These are phyloP conservation scores for Selenicereus undatus DNA, from an alignment of 148 eudicot species.

Conservation along the genomic window DNA sequence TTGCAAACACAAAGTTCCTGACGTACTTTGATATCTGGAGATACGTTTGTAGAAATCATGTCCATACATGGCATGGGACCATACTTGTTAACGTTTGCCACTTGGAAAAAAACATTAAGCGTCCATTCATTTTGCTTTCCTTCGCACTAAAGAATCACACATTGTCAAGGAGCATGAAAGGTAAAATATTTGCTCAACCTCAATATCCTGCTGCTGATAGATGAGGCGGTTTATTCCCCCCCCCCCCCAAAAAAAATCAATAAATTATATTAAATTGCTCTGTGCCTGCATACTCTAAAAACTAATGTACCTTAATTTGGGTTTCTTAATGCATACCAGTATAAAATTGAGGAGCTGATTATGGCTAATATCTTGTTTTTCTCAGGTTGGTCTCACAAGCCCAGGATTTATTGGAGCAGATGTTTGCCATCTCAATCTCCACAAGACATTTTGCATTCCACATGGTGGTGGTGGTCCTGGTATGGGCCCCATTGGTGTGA, in stretches of 20 bases:
- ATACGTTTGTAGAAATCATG: too few relatives aligned
- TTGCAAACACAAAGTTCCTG: too few relatives aligned
- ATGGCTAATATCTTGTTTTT: not conserved
- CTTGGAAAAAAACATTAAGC: too few relatives aligned
- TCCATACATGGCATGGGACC: too few relatives aligned
- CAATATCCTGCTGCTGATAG: not conserved
- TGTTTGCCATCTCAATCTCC: constrained; percentile 99
- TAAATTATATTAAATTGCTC: not conserved
- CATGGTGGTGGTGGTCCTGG: constrained; percentile 99
- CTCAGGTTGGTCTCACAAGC: constrained; percentile 95
- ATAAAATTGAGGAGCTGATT: not conserved
- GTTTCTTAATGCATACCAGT: not conserved
- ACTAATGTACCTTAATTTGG: not conserved
- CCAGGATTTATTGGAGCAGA: constrained; percentile 97
- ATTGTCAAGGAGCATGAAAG: not conserved
- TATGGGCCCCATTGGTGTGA: constrained; percentile 99
- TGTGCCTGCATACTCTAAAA: not conserved
- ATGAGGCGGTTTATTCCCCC: not conserved
- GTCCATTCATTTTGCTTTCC: not conserved
- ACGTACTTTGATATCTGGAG: too few relatives aligned
- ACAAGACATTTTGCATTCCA: constrained; percentile 98
- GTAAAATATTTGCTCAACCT: not conserved
- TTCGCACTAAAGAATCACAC: not conserved
- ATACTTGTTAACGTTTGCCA: not conserved
- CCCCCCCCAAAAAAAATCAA: too few relatives aligned